Evolutionary conservation across 768 basidiomycete genomes (phyloP).

Genomic region (Hemileccinum rubropunctum): DNA sequence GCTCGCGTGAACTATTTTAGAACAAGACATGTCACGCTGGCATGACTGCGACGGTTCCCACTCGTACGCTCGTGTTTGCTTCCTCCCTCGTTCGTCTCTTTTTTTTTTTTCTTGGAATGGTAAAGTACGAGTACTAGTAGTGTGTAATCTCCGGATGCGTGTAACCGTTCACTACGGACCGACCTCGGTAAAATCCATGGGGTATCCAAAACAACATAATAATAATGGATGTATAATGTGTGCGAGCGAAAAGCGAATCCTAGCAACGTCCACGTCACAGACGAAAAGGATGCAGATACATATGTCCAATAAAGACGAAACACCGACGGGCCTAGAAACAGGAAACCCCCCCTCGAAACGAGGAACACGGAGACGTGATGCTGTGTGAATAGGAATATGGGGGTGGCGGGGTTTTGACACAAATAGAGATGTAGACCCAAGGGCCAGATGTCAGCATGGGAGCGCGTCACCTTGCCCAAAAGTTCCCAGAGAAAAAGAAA

Average conservation of each 20-base stretch:
- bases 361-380: background rate
- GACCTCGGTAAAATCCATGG: no score
- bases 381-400: background rate
- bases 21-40: background rate
- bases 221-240: no score
- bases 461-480: slow-evolving; percentile 8
- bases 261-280: no score
- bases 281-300: background rate
- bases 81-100: background rate
- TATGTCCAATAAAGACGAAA: background rate
- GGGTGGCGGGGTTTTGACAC: no score
- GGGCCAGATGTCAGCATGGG: no score
- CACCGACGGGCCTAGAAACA: no score
- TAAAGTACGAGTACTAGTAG: slow-evolving; percentile 1
- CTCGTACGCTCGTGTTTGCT: no score
- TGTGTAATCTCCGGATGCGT: slow-evolving; percentile 18
- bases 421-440: no score
- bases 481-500: background rate
- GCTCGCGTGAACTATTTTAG: slow-evolving; percentile 38
- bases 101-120: background rate
- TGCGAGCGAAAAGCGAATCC: no score
- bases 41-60: no score
- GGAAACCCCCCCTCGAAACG: background rate
- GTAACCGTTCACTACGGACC: background rate
- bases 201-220: no score